A percentile compares a stretch with the other conserved stretches of the same genome.
These are phyloP conservation scores for Eimeria necatrix DNA, from an alignment of 169 alveolate genomes.

Conservation along the genomic window DNA sequence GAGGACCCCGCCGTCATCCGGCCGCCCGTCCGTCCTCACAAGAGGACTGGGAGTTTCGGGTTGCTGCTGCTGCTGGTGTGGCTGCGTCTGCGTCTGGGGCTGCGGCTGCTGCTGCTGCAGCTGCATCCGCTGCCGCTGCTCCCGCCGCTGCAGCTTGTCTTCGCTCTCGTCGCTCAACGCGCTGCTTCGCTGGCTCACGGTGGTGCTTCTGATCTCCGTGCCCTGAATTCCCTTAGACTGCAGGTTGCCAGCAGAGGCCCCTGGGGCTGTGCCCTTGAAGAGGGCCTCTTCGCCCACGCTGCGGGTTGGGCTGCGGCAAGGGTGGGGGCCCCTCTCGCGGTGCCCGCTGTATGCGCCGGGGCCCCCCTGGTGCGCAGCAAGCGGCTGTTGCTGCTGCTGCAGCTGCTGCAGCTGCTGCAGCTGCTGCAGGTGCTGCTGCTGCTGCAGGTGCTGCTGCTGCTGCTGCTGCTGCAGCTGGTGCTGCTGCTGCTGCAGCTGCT, in stretches of 20 bases:
- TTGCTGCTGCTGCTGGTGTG: background rate
- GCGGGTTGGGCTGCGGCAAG: background rate
- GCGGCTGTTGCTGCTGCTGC: constrained; percentile 9
- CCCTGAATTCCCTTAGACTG: background rate
- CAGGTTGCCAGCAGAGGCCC: background rate
- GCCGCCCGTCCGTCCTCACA: background rate
- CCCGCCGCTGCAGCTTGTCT: background rate
- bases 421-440: background rate
- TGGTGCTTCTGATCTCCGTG: constrained; percentile 18
- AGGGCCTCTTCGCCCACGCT: background rate
- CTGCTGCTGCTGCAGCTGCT: background rate
- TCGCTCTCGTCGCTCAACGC: constrained; percentile 33
- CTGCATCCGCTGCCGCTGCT: constrained; percentile 29
- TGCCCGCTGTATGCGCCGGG: background rate
- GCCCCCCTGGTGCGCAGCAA: background rate
- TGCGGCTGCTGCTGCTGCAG: background rate
- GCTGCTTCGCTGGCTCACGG: constrained; percentile 60
- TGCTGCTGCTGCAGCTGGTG: background rate
- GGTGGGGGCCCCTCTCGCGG: background rate
- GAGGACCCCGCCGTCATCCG: background rate
- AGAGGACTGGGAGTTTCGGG: background rate
- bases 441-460: background rate
- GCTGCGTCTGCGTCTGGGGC: background rate
- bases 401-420: constrained; percentile 34
- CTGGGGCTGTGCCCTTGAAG: background rate